Conservation (phyloP, 306 rosid genomes). For the Citrullus colocynthis region DNA sequence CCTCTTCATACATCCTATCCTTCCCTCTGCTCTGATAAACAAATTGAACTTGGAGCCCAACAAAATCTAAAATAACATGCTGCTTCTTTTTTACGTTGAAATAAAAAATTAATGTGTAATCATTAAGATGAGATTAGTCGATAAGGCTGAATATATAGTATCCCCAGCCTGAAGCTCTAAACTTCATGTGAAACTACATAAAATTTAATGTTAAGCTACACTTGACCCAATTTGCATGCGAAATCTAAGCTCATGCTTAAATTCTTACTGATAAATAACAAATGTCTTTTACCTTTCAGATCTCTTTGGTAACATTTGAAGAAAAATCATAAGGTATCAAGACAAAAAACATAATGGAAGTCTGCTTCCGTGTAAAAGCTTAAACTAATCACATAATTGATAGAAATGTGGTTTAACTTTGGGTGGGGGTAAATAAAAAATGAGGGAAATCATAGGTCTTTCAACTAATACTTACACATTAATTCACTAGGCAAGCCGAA, state of each 20-base stretch:
- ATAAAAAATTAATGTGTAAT: background rate
- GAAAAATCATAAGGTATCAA: background rate
- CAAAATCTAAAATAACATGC: background rate
- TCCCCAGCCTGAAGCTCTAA: no score
- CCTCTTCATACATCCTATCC: background rate
- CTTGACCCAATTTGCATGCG: no score
- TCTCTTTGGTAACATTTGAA: background rate
- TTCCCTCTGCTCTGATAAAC: background rate
- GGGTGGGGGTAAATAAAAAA: background rate
- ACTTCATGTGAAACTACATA: no score
- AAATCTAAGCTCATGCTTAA: background rate
- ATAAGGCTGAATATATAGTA: no score
- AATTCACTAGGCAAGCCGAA: slow-evolving; percentile 85
- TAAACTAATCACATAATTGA: background rate
- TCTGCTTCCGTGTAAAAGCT: background rate
- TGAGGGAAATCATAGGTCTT: background rate
- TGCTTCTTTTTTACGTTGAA: background rate
- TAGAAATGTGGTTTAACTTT: background rate
- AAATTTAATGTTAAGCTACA: no score
- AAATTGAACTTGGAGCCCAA: background rate
- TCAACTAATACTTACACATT: slow-evolving; percentile 43
- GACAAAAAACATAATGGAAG: background rate
- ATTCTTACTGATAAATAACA: background rate
- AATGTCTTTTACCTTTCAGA: background rate
- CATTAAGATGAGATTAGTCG: background rate